Evolutionary conservation across 192 early-diverging fungal species (phyloP), one percentile per base, ranked within the genome.

Genomic region (Coemansia sp.): DNA sequence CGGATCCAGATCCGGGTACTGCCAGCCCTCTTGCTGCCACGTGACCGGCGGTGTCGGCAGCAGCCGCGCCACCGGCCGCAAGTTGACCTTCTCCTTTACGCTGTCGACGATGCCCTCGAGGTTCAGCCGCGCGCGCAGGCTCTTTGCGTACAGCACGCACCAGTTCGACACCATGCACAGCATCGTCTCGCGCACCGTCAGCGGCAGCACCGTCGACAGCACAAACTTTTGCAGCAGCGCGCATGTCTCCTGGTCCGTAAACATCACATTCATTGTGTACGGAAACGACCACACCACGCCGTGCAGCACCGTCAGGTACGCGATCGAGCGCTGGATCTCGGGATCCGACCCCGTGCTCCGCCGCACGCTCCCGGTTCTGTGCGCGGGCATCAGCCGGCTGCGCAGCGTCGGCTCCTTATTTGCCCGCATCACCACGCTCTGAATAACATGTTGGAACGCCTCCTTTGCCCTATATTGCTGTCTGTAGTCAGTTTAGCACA

Each of bases 121-220:
- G 33, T 67, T 71, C 19, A 63, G 11, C 23, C 74, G 64, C 8
- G 68, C 64, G 6, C 56, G 52, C 18, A 69, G 12, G 54, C 59
- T 59, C 38, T 64, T 60, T 6, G 52, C 30, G 31, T 60, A 77
- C 47, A 77, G 29, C 5, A 77, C 55, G 53, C 68, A 67, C 74
- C 74, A 77, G 48, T 71, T 71, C 7, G 74, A 77, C 38, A 77
- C 74, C 74, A 77, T 77, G 50, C 60, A 60, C 40, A 77, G 44
- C 38, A 77, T 54, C 3, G 74, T 77, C 44, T 77, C 68, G 44
- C 74, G 74, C 49, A 77, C 65, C 0, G 65, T 62, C 14, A 77
- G 33, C 8, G 74, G 74, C 22, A 71, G 33, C 10, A 45, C 54
- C 19, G 61, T 60, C 5, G 67, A 63, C 12, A 56, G 43, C 28